phyloP scores from a whole-genome alignment of 2,329 filamentous ascomycete genomes.

The Colletotrichum sp. region DNA sequence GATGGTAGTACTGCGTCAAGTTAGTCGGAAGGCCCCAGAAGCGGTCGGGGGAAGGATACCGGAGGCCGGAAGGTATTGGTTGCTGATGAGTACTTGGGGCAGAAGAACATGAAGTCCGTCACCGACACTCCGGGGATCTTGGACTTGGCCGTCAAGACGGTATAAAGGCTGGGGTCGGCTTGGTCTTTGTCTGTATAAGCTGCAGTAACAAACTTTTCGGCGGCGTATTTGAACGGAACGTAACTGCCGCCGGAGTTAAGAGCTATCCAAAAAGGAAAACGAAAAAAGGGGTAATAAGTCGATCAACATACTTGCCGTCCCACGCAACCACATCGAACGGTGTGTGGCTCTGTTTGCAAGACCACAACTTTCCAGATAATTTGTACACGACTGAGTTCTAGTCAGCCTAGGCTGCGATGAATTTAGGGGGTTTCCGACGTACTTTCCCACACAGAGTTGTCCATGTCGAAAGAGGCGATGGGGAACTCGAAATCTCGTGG shows the following conservation, averaged over 20 bases:
- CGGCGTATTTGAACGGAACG: conserved; percentile 52
- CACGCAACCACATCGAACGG: conserved; percentile 72
- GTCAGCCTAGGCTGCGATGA: neutral
- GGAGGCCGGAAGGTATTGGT: conserved; percentile 63
- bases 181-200: conserved; percentile 65
- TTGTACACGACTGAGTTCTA: conserved; percentile 54
- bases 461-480: conserved; percentile 53
- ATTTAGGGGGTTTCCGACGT: neutral
- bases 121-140: conserved; percentile 56
- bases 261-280: neutral
- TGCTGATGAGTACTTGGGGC: conserved; percentile 64
- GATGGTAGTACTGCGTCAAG: conserved; percentile 55
- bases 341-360: conserved; percentile 63
- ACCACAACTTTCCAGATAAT: conserved; percentile 62
- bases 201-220: conserved; percentile 59
- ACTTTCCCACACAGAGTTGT: conserved; percentile 26
- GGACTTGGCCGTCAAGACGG: conserved; percentile 63
- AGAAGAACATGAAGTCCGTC: conserved; percentile 68
- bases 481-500: conserved; percentile 68
- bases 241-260: conserved; percentile 10
- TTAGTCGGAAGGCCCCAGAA: neutral
- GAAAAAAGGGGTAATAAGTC: conserved; percentile 38
- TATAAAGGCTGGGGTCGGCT: conserved; percentile 66
- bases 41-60: neutral
- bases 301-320: conserved; percentile 64